Percentiles rank a stretch among this genome's conserved stretches.
Conservation (phyloP, 257 asterid genomes). For the Solanum piurae region DNA sequence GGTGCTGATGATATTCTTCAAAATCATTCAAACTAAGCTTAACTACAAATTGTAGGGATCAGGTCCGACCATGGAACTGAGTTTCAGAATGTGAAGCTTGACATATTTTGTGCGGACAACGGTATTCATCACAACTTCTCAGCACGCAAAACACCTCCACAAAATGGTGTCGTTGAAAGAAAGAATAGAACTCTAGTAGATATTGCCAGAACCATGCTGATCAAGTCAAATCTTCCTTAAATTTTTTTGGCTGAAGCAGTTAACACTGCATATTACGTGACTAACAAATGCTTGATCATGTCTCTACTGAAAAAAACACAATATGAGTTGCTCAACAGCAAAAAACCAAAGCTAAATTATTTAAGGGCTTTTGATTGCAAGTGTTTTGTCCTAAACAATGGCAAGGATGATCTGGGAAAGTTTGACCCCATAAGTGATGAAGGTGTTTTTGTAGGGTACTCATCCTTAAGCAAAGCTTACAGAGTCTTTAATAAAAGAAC, state of each 20-base stretch:
- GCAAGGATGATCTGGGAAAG: not conserved
- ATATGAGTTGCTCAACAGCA: no score
- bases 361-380: no score
- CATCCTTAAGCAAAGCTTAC: not conserved
- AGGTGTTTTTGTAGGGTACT: not conserved
- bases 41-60: not conserved
- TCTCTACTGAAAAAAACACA: not conserved
- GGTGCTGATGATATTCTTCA: no score
- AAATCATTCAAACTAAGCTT: not conserved
- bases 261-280: not conserved
- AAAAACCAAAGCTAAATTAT: no score
- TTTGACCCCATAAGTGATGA: not conserved
- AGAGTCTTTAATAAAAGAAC: not conserved
- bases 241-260: not conserved
- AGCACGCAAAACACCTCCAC: not conserved
- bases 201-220: no score
- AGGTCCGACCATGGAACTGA: not conserved
- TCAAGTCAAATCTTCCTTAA: no score
- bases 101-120: accelerated
- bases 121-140: no score
- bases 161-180: not conserved
- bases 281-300: not conserved
- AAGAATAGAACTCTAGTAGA: no score
- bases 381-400: no score
- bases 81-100: not conserved